Evolutionary conservation across 2,329 filamentous ascomycete genomes (phyloP), one percentile per base, ranked within the genome.

Genomic region (Juglanconis oblonga): DNA sequence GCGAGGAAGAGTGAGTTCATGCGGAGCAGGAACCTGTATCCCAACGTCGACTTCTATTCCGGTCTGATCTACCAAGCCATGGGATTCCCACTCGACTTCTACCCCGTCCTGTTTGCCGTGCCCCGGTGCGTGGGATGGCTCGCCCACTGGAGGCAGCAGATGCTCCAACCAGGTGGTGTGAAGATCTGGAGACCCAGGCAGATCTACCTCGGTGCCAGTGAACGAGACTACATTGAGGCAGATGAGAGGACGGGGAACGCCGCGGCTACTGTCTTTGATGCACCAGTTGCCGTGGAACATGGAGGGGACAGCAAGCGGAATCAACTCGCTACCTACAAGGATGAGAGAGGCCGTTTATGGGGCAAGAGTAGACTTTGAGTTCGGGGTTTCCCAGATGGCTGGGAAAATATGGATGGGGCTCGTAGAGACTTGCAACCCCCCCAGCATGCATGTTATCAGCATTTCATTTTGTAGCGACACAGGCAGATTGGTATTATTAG

Each of bases 31-130:
- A 80, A 79, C 63, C 65, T 81, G 42, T 81, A 81, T 64, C 79
- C 79, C 44, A 81, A 81, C 60, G 79, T 81, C 4, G 79, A 81
- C 68, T 81, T 81, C 67, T 81, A 81, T 73, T 79, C 76, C 3
- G 79, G 79, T 1, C 68, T 81, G 33, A 81, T 81, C 64, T 81
- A 81, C 67, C 79, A 81, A 62, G 78, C 79, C 35, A 79, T 81
- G 76, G 79, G 79, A 10, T 81, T 81, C 70, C 79, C 79, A 33
- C 73, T 81, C 0, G 79, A 81, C 65, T 81, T 81, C 66, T 81
- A 81, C 64, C 79, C 79, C 2, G 79, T 81, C 0, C 68, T 81
- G 4, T 81, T 81, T 59, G 79, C 79, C 5, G 79, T 81, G 5
- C 79, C 79, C 0, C 71, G 79, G 14, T 81, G 79, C 53, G 79